Evolutionary conservation across 495 filamentous ascomycete genomes (phyloP).

Genomic region (Recurvomyces mirabilis): DNA sequence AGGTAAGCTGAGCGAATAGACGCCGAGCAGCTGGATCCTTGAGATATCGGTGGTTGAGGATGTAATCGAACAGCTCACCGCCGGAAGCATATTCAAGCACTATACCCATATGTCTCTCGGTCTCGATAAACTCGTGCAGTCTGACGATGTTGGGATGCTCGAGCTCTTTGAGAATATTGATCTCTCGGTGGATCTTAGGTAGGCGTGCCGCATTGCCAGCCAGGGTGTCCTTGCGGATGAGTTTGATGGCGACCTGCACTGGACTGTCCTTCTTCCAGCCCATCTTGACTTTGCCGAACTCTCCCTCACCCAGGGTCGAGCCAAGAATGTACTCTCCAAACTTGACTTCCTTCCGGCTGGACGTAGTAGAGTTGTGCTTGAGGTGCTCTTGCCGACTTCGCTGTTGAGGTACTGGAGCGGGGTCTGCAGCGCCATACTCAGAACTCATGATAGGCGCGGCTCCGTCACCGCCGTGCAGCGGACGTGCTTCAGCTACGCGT

Average conservation of each 20-base stretch:
- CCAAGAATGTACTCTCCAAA: slow-evolving; percentile 94
- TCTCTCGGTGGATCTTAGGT: slow-evolving; percentile 95
- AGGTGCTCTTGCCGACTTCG: slow-evolving; percentile 73
- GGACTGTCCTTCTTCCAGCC: slow-evolving; percentile 97
- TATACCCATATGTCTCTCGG: slow-evolving; percentile 90
- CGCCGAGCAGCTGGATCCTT: slow-evolving; percentile 85
- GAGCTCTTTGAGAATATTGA: slow-evolving; percentile 73
- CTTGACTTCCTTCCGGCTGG: slow-evolving; percentile 60
- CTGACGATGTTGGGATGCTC: slow-evolving; percentile 94
- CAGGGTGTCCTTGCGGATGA: slow-evolving; percentile 82
- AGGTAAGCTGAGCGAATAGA: slow-evolving; percentile 91
- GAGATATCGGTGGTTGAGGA: slow-evolving; percentile 87
- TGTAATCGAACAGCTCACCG: slow-evolving; percentile 96
- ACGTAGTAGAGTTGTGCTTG: slow-evolving; percentile 36
- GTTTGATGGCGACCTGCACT: slow-evolving; percentile 93
- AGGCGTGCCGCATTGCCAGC: slow-evolving; percentile 76
- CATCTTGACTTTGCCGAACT: slow-evolving; percentile 98
- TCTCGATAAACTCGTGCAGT: slow-evolving; percentile 97
- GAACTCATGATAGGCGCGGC: slow-evolving; percentile 44
- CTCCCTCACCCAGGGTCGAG: slow-evolving; percentile 93
- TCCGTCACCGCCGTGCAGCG: slow-evolving; percentile 36
- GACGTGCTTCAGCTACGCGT: slow-evolving; percentile 52
- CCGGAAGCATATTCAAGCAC: slow-evolving; percentile 97
- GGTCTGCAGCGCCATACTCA: slow-evolving; percentile 49
- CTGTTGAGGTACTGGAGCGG: slow-evolving; percentile 44